Conservation (phyloP, 305 asterid species). For the Monarda citriodora region DNA sequence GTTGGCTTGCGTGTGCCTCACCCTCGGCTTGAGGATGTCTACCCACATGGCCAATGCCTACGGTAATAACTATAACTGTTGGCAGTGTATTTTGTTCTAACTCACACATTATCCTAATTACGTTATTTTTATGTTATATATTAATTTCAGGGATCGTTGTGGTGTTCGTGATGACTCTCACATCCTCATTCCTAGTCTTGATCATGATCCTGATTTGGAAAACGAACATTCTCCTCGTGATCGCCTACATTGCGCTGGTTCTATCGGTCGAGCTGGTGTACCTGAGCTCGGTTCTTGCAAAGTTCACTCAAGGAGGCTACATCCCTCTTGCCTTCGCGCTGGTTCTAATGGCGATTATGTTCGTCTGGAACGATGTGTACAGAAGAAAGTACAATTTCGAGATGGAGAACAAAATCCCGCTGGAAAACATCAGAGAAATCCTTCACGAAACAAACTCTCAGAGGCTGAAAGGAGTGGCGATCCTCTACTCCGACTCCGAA, state of each 20-base stretch:
- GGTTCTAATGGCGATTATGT: slow-evolving; percentile 50
- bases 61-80: slow-evolving; percentile 32
- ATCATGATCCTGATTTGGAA: slow-evolving; percentile 71
- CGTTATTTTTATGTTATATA: too few species aligned
- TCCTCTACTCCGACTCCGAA: slow-evolving; percentile 56
- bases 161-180: slow-evolving; percentile 62
- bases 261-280: slow-evolving; percentile 43
- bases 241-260: slow-evolving; percentile 26
- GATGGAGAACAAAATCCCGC: slow-evolving; percentile 52
- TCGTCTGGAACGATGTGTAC: slow-evolving; percentile 54
- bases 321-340: slow-evolving; percentile 53
- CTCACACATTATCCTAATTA: too few species aligned
- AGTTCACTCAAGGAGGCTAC: slow-evolving; percentile 62
- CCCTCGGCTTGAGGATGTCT: slow-evolving; percentile 47
- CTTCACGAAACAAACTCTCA: slow-evolving; percentile 20
- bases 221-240: slow-evolving; percentile 41
- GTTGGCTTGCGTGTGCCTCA: slow-evolving; percentile 61
- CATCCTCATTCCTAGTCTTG: slow-evolving; percentile 42
- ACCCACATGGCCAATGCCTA: slow-evolving; percentile 69
- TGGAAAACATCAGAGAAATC: slow-evolving; percentile 29
- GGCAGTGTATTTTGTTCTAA: too few species aligned
- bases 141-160: slow-evolving; percentile 81
- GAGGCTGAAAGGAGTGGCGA: slow-evolving; percentile 54
- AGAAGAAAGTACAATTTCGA: slow-evolving; percentile 49
- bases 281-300: slow-evolving; percentile 62